Base-by-base conservation (phyloP, 2,329 filamentous ascomycete genomes). In the Coniochaeta ligniaria region DNA sequence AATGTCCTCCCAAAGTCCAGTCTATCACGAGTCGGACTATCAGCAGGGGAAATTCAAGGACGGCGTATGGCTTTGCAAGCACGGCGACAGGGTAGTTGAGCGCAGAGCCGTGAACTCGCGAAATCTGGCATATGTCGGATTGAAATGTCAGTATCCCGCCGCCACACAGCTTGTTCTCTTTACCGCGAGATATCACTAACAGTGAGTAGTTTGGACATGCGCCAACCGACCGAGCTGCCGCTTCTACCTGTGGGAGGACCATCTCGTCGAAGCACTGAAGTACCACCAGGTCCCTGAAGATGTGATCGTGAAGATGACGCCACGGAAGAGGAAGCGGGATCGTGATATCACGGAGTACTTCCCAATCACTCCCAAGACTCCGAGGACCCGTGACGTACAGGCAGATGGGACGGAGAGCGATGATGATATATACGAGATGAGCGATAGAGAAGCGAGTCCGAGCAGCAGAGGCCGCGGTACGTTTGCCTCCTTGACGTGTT, bases 211-310 rank as follows among this genome's bases (percentile, higher is more conserved):
- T 20, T 58, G 56, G 56, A 45, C 20, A 31, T 58, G 56, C 26
- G 56, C 17, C 47, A 58, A n/a, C 36, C 35, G 20, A 7, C 35
- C 38, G 22, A 58, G 35, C 36, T 58, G 56, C 17, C 56, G 56
- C 22, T 58, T 58, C 56, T 58, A 31, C 17, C 26, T 58, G 20
- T 58, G 56, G 56, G 36, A 58, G 16, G 56, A 58, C 36, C 56
- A 58, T 20, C n/a, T 58, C 9, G 22, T n/a, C 7, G 56, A 58
- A 3, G 56, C 56, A 2, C 9, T 58, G 22, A 58, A 45, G 17
- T 45, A 58, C 26, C 36, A 43, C 56, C 1, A 45, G 9, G 38
- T 28, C 6, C 22, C 56, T 1, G 36, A 58, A 20, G 56, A 58
- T 28, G 38, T 31, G 20, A 45, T 45, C 8, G 26, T 4, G 35